Evolutionary conservation across 208 protist genomes (phyloP).

Genomic region (Herpetomonas tarakana): DNA sequence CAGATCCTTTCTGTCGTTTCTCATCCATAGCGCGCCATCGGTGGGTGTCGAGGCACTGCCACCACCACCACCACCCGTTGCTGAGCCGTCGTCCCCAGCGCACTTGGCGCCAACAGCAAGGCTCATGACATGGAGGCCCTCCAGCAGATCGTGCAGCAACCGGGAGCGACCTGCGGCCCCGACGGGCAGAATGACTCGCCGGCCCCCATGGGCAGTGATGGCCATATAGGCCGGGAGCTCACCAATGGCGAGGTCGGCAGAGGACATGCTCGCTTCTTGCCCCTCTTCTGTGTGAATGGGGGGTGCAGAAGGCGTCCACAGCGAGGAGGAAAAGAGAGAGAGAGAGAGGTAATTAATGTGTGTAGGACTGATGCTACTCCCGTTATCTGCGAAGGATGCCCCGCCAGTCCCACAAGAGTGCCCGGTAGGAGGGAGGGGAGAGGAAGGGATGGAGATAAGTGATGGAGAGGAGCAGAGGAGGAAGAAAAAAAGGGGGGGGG

Average conservation of each 20-base stretch:
- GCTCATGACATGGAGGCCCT: slow-evolving; percentile 35
- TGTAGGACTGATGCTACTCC: neutral
- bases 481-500: neutral
- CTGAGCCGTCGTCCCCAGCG: neutral
- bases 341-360: slow-evolving; percentile 10
- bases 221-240: slow-evolving; percentile 42
- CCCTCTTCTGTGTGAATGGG: neutral
- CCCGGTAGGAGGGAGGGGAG: slow-evolving; percentile 7
- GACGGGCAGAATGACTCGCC: slow-evolving; percentile 54
- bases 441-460: neutral
- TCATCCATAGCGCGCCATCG: slow-evolving; percentile 7
- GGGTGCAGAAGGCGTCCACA: too few relatives aligned
- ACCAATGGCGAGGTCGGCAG: neutral
- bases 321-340: slow-evolving; percentile 1
- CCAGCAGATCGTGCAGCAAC: slow-evolving; percentile 51
- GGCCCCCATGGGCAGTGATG: slow-evolving; percentile 34
- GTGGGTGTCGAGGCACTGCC: neutral
- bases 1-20: neutral
- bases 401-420: neutral
- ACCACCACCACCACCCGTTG: too few relatives aligned
- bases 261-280: neutral
- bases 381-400: neutral
- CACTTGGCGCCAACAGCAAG: neutral
- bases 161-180: slow-evolving; percentile 43
- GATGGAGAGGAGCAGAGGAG: slow-evolving; percentile 4